Percentiles rank a stretch among this genome's conserved stretches.
Conservation (phyloP, 345 rosid genomes). For the Turnera subulata region DNA sequence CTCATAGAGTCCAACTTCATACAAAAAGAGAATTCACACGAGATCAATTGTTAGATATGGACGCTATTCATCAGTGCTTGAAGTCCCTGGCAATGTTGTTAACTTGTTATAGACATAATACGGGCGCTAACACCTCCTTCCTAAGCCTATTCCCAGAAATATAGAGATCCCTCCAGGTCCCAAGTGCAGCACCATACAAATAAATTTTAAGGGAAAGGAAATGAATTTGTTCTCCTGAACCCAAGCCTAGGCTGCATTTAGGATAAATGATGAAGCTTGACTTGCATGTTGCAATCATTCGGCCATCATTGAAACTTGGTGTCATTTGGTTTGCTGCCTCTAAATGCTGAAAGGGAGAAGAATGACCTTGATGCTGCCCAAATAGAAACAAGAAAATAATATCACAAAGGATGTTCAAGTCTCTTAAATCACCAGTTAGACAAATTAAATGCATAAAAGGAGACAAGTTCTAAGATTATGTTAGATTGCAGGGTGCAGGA, state of each 20-base stretch:
- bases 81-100: too few relatives aligned
- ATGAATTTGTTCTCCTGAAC: not conserved
- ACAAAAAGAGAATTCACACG: too few relatives aligned
- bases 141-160: too few relatives aligned
- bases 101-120: too few relatives aligned
- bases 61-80: too few relatives aligned
- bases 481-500: not conserved
- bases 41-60: too few relatives aligned
- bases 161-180: too few relatives aligned
- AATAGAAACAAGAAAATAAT: conserved; percentile 9
- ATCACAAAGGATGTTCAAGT: conserved; percentile 1
- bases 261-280: not conserved
- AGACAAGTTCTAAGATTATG: not conserved
- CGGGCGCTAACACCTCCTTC: too few relatives aligned
- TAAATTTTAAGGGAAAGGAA: not conserved
- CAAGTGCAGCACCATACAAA: not conserved
- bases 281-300: not conserved
- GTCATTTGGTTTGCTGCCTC: conserved; percentile 54
- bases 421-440: not conserved
- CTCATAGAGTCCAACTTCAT: too few relatives aligned
- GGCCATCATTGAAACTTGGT: conserved; percentile 33
- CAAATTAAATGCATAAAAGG: too few relatives aligned
- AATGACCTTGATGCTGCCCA: conserved; percentile 64
- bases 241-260: not conserved
- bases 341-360: conserved; percentile 71